A percentile compares a stretch with the other conserved stretches of the same genome.
These are phyloP conservation scores for Graphilbum ipis-grandicollis DNA, from an alignment of 2,329 filamentous ascomycete species.

Conservation along the genomic window DNA sequence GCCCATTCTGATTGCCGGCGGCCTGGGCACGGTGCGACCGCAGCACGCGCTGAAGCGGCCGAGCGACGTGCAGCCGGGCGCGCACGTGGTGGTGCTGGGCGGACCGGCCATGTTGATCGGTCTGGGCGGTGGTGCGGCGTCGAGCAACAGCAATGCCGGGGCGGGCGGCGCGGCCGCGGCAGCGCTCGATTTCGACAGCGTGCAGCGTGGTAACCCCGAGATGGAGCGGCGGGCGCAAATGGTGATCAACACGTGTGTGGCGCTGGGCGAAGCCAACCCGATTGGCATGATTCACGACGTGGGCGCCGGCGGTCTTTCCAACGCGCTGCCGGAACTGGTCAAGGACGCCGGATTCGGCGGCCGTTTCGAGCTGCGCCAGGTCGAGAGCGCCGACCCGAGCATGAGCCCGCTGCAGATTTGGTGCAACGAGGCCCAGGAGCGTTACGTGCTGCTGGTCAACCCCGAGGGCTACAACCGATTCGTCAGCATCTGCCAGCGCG, in stretches of 20 bases:
- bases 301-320: constrained; percentile 65
- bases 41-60: constrained; percentile 79
- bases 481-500: constrained; percentile 49
- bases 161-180: constrained; percentile 73
- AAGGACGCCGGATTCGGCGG: constrained; percentile 85
- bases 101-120: constrained; percentile 97
- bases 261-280: constrained; percentile 68
- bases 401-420: constrained; percentile 96
- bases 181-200: constrained; percentile 90
- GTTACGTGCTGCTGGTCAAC: constrained; percentile 84
- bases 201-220: constrained; percentile 92
- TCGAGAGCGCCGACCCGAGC: constrained; percentile 75
- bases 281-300: constrained; percentile 94
- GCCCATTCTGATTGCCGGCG: constrained; percentile 95
- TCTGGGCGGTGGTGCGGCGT: constrained; percentile 86
- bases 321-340: constrained; percentile 73
- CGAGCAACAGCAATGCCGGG: constrained; percentile 58
- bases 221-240: constrained; percentile 92
- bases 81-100: constrained; percentile 80
- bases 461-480: constrained; percentile 66
- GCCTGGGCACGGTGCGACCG: constrained; percentile 80
- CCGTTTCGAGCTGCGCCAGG: constrained; percentile 81
- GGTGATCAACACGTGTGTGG: constrained; percentile 88
- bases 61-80: constrained; percentile 65
- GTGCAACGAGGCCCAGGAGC: constrained; percentile 93